phyloP scores from a whole-genome alignment of 768 basidiomycete genomes.

The Tylopilus sp. region DNA sequence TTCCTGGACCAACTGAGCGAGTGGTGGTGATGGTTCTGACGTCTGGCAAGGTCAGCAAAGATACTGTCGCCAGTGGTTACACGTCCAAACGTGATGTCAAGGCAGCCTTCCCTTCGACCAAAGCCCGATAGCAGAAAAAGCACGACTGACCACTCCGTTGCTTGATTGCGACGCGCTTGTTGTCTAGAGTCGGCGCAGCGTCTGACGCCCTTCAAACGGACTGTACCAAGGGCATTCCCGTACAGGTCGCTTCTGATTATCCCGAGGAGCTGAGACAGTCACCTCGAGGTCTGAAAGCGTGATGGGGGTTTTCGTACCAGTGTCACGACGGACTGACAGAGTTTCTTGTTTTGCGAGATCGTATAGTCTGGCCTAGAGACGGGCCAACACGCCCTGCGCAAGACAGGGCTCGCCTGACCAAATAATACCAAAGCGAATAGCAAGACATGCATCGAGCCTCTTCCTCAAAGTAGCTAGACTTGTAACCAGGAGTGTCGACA shows the following conservation, averaged over 20 bases:
- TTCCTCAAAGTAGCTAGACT: conserved; percentile 99
- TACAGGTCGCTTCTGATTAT: conserved; percentile 92
- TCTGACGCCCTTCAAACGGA: conserved; percentile 66
- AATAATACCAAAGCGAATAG: not conserved
- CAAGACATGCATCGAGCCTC: conserved; percentile 50
- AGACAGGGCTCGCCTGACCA: not conserved
- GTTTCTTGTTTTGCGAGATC: conserved; percentile 84
- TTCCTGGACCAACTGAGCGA: too few relatives aligned
- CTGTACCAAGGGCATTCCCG: conserved; percentile 70
- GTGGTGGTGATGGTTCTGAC: too few relatives aligned
- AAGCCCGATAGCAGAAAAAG: too few relatives aligned
- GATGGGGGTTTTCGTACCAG: conserved; percentile 56
- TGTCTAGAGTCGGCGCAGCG: conserved; percentile 90
- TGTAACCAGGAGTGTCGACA: conserved; percentile 98
- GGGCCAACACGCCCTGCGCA: conserved; percentile 85
- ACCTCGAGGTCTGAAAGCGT: conserved; percentile 46
- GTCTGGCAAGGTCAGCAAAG: too few relatives aligned
- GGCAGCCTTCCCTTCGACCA: too few relatives aligned
- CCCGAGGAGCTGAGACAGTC: conserved; percentile 63
- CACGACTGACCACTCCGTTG: conserved; percentile 85
- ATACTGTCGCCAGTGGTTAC: too few relatives aligned
- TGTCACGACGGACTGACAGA: conserved; percentile 79
- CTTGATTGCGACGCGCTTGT: conserved; percentile 90
- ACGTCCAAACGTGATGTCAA: too few relatives aligned
- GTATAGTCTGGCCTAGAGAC: conserved; percentile 94